Evolutionary conservation across 2,329 filamentous ascomycete genomes (phyloP).

Genomic region (Claviceps cyperi): DNA sequence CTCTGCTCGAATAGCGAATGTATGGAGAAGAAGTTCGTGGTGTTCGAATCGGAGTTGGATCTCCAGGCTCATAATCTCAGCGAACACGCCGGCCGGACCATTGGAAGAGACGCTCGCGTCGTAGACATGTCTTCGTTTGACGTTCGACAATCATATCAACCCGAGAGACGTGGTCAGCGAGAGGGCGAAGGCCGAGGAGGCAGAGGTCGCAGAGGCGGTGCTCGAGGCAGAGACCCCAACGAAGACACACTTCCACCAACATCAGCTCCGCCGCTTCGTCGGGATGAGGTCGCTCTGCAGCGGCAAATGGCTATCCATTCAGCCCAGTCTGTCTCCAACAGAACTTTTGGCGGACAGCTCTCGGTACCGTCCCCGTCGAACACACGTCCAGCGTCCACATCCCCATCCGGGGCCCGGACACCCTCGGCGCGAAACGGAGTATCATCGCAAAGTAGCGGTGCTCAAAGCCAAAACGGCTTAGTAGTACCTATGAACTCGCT

Average conservation of each 20-base stretch:
- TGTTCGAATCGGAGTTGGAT: slow-evolving; percentile 90
- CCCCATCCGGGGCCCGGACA: background rate
- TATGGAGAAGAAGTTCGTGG: slow-evolving; percentile 92
- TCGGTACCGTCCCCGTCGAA: slow-evolving; percentile 27
- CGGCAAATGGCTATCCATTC: slow-evolving; percentile 84
- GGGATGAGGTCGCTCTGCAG: slow-evolving; percentile 85
- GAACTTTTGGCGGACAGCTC: slow-evolving; percentile 75
- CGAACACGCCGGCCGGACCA: slow-evolving; percentile 74
- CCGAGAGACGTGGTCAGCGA: slow-evolving; percentile 26
- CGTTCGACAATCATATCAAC: slow-evolving; percentile 56
- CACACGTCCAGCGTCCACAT: background rate
- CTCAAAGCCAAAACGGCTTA: slow-evolving; percentile 9
- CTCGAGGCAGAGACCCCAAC: slow-evolving; percentile 72
- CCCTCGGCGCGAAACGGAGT: slow-evolving; percentile 11
- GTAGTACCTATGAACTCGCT: slow-evolving; percentile 33
- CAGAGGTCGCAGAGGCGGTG: slow-evolving; percentile 27
- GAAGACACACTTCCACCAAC: slow-evolving; percentile 62
- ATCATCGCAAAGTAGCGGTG: background rate
- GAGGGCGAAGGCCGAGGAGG: slow-evolving; percentile 26
- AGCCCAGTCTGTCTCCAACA: slow-evolving; percentile 62
- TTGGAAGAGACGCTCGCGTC: slow-evolving; percentile 64
- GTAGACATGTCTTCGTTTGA: slow-evolving; percentile 86
- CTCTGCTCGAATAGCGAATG: slow-evolving; percentile 76
- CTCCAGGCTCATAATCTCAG: slow-evolving; percentile 85
- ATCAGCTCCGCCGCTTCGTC: slow-evolving; percentile 63